These are phyloP conservation scores for Clarireedia sp. DNA, from an alignment of 2,329 filamentous ascomycete genomes.

Conservation along the genomic window DNA sequence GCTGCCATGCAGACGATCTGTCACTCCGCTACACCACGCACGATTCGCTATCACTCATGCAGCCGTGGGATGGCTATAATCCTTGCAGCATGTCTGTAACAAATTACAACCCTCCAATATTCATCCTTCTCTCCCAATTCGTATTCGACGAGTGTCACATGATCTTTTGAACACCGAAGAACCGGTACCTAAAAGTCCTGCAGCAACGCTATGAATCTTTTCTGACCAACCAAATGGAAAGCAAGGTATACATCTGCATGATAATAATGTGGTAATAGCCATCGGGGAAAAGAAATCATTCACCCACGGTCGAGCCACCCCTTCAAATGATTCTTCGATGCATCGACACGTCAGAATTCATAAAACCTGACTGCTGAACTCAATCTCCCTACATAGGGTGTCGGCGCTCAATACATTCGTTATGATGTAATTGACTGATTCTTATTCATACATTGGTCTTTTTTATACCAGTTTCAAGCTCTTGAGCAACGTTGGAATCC, in stretches of 20 bases:
- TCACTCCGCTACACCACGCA: constrained; percentile 1
- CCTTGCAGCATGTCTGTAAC: constrained; percentile 5
- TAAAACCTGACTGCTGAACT: constrained; percentile 4
- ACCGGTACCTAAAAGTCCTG: constrained; percentile 8
- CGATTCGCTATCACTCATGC: constrained; percentile 10
- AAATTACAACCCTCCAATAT: constrained; percentile 1
- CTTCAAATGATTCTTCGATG: constrained; percentile 5
- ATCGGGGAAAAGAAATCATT: constrained; percentile 2
- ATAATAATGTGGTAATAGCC: constrained; percentile 7
- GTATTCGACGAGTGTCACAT: constrained; percentile 7
- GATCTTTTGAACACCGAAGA: constrained; percentile 3
- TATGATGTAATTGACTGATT: constrained; percentile 5
- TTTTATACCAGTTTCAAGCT: background rate
- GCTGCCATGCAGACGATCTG: constrained; percentile 4
- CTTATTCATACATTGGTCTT: background rate
- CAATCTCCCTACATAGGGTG: constrained; percentile 6
- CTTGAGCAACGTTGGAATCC: background rate
- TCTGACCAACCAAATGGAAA: constrained; percentile 5
- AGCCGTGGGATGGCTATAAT: background rate
- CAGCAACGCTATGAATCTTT: constrained; percentile 6
- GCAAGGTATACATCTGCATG: constrained; percentile 6
- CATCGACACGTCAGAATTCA: constrained; percentile 11
- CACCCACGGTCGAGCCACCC: background rate
- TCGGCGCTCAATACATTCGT: constrained; percentile 3
- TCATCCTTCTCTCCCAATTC: constrained; percentile 1